phyloP scores from a whole-genome alignment of 352 stramenopile species.

The Globisporangium echinulatum region DNA sequence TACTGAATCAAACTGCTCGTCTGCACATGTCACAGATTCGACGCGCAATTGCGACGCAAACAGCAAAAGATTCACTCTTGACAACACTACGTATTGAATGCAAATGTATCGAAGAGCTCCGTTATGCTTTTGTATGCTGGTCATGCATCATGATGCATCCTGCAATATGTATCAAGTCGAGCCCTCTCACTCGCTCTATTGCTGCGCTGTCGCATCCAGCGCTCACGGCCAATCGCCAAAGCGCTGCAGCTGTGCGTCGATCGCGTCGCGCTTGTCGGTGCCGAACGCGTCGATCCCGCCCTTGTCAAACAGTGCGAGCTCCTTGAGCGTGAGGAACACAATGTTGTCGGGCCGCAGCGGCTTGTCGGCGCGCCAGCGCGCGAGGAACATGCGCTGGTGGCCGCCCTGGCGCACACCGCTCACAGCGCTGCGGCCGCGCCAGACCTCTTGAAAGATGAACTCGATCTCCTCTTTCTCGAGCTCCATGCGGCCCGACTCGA shows the following conservation, averaged over 20 bases:
- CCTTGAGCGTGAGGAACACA: constrained; percentile 82
- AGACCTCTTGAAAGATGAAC: constrained; percentile 85
- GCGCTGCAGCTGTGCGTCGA: constrained; percentile 54
- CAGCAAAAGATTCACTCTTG: no score
- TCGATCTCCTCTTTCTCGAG: constrained; percentile 85
- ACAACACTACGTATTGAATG: no score
- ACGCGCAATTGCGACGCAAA: neutral
- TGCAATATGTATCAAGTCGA: no score
- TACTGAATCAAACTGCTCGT: neutral
- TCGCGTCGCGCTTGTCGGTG: constrained; percentile 49
- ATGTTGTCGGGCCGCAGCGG: constrained; percentile 79
- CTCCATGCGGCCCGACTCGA: constrained; percentile 50
- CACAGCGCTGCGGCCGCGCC: constrained; percentile 70
- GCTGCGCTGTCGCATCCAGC: neutral
- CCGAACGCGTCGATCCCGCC: constrained; percentile 54
- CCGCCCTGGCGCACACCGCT: constrained; percentile 62
- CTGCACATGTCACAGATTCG: no score
- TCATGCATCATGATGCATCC: no score
- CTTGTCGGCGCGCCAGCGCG: constrained; percentile 70
- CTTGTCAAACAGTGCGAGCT: constrained; percentile 55
- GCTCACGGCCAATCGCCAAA: constrained; percentile 50
- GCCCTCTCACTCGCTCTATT: neutral
- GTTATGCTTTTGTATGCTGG: no score
- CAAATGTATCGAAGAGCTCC: no score
- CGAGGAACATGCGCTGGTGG: constrained; percentile 71